These are phyloP conservation scores for Ophiostoma piceae DNA, from an alignment of 2,329 filamentous ascomycete species.

Conservation along the genomic window DNA sequence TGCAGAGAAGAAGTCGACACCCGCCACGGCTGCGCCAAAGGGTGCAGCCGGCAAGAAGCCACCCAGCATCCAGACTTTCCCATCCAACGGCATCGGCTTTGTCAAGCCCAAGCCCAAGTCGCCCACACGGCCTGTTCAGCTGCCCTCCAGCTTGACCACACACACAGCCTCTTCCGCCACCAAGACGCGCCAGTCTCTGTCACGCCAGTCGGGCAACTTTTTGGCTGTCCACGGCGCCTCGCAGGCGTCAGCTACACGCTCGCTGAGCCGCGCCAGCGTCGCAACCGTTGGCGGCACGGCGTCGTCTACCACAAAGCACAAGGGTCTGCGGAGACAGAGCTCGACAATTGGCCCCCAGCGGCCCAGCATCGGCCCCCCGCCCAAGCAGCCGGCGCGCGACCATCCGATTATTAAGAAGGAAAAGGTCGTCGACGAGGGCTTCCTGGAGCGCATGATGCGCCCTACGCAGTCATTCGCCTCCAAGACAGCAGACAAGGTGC, in stretches of 20 bases:
- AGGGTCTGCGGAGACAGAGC: slow-evolving; percentile 41
- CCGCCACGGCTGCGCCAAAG: slow-evolving; percentile 30
- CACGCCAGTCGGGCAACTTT: slow-evolving; percentile 38
- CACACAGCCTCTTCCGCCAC: slow-evolving; percentile 66
- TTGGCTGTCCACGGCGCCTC: slow-evolving; percentile 32
- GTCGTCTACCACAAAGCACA: slow-evolving; percentile 27
- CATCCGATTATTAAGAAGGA: slow-evolving; percentile 45
- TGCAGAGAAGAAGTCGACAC: slow-evolving; percentile 6
- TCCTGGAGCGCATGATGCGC: slow-evolving; percentile 76
- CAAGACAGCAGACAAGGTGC: slow-evolving; percentile 60
- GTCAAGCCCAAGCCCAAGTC: slow-evolving; percentile 61
- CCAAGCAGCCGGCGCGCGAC: slow-evolving; percentile 51
- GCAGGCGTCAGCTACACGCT: slow-evolving; percentile 33
- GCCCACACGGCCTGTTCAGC: slow-evolving; percentile 61
- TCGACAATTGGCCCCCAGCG: slow-evolving; percentile 43
- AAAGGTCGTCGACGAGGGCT: slow-evolving; percentile 60
- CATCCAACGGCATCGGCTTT: slow-evolving; percentile 39
- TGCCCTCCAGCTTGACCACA: slow-evolving; percentile 62
- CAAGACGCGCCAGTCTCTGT: slow-evolving; percentile 46
- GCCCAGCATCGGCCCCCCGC: slow-evolving; percentile 54
- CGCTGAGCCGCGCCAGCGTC: slow-evolving; percentile 44
- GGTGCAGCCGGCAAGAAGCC: slow-evolving; percentile 39
- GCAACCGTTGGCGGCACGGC: slow-evolving; percentile 31
- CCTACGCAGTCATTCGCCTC: slow-evolving; percentile 65
- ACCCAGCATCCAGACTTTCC: slow-evolving; percentile 39